phyloP scores from a whole-genome alignment of 352 stramenopile species.

The Aphanomyces stellatus region DNA sequence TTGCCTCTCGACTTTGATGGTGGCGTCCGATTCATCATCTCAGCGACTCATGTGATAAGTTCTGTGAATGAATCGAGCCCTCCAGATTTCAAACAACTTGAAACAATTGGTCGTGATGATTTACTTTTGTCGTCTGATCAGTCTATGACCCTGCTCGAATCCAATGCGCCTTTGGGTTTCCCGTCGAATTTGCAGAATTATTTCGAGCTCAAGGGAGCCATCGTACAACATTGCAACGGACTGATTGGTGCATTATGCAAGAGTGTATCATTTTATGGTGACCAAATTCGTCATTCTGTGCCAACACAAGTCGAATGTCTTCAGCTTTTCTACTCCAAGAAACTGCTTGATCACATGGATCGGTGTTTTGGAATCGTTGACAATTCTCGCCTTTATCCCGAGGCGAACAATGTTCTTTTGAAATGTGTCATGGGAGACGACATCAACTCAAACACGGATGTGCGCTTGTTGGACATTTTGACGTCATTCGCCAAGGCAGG shows the following conservation, averaged over 20 bases:
- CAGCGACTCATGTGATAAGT: constrained; percentile 13
- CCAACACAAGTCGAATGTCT: not conserved
- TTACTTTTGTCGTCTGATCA: not conserved
- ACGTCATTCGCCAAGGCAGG: not conserved
- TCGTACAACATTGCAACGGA: not conserved
- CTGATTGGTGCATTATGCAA: not conserved
- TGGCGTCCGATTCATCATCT: constrained; percentile 15
- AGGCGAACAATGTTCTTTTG: not conserved
- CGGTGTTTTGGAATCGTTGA: not conserved
- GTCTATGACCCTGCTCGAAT: not conserved
- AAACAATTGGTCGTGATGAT: not conserved
- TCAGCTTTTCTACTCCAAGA: not conserved
- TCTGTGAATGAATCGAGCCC: not conserved
- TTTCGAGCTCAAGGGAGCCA: not conserved
- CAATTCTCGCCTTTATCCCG: not conserved
- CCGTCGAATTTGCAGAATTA: not conserved
- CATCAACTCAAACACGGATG: not conserved
- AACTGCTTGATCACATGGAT: not conserved
- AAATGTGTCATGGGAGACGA: not conserved
- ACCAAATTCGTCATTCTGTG: not conserved
- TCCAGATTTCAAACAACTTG: not conserved
- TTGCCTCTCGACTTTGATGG: not conserved
- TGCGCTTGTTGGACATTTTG: not conserved
- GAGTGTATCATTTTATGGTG: not conserved
- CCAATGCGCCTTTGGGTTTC: not conserved